Conservation (phyloP, 495 filamentous ascomycete species). For the Aspergillus campestris region DNA sequence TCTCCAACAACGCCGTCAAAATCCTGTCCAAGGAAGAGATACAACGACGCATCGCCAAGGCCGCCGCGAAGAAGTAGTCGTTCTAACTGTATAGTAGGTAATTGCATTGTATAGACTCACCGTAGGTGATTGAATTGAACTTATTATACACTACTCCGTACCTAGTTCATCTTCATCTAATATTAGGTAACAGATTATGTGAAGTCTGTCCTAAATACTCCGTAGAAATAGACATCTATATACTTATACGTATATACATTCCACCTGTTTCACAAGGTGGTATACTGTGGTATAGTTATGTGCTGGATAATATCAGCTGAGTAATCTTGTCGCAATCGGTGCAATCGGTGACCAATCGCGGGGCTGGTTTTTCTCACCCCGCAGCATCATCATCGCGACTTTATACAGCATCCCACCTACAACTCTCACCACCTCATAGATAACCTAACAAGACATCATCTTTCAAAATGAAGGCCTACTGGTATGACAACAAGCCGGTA, state of each 20-base stretch:
- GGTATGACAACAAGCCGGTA: constrained; percentile 73
- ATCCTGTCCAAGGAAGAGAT: constrained; percentile 53
- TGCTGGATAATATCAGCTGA: too few relatives aligned
- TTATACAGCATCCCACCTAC: not conserved
- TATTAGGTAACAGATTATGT: too few relatives aligned
- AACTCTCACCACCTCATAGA: not conserved
- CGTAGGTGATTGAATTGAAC: too few relatives aligned
- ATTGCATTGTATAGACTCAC: too few relatives aligned
- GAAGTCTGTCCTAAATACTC: too few relatives aligned
- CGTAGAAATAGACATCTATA: too few relatives aligned
- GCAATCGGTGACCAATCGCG: constrained; percentile 31
- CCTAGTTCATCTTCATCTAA: too few relatives aligned
- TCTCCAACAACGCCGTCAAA: constrained; percentile 71
- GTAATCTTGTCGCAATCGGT: constrained; percentile 15
- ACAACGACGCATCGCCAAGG: constrained; percentile 31
- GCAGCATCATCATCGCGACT: constrained; percentile 28
- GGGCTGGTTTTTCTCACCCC: constrained; percentile 40
- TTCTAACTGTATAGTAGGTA: too few relatives aligned
- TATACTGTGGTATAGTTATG: too few relatives aligned
- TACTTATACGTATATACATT: too few relatives aligned
- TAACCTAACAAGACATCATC: constrained; percentile 1
- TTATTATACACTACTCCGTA: too few relatives aligned
- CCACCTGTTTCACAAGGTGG: too few relatives aligned
- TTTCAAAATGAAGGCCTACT: constrained; percentile 69
- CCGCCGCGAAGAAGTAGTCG: constrained; percentile 20